Conservation (phyloP, 768 basidiomycete genomes). For the Tulasnella sp. region DNA sequence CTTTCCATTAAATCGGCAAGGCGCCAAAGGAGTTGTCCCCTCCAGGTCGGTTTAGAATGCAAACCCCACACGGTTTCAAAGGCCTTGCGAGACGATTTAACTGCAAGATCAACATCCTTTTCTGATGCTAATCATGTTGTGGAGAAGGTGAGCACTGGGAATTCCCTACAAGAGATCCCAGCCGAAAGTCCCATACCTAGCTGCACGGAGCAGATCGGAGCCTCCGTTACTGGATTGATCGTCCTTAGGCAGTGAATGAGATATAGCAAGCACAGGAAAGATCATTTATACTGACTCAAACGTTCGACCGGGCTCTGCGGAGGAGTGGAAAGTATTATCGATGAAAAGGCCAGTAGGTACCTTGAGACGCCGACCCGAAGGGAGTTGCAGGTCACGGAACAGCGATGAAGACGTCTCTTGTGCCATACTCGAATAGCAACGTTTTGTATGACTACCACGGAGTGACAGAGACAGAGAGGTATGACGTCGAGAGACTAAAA, state of each 20-base stretch:
- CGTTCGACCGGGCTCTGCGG: conserved; percentile 16
- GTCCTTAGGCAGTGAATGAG: conserved; percentile 37
- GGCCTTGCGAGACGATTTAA: conserved; percentile 72
- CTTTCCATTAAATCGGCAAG: conserved; percentile 86
- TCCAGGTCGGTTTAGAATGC: conserved; percentile 71
- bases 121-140: conserved; percentile 41
- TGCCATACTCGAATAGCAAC: neutral
- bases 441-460: neutral
- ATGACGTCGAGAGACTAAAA: neutral
- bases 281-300: conserved; percentile 9
- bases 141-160: neutral
- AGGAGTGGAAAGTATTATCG: conserved; percentile 19
- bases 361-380: conserved; percentile 11
- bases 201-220: conserved; percentile 53
- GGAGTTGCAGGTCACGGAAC: neutral
- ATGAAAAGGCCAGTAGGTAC: conserved; percentile 20
- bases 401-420: neutral
- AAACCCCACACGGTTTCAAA: conserved; percentile 85
- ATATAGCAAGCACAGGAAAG: neutral
- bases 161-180: neutral
- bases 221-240: conserved; percentile 78
- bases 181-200: conserved; percentile 11
- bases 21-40: conserved; percentile 72
- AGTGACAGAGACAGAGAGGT: neutral
- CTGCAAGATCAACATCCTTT: conserved; percentile 73